Conservation (phyloP, 257 asterid species). For the Thymus quinquecostatus region DNA sequence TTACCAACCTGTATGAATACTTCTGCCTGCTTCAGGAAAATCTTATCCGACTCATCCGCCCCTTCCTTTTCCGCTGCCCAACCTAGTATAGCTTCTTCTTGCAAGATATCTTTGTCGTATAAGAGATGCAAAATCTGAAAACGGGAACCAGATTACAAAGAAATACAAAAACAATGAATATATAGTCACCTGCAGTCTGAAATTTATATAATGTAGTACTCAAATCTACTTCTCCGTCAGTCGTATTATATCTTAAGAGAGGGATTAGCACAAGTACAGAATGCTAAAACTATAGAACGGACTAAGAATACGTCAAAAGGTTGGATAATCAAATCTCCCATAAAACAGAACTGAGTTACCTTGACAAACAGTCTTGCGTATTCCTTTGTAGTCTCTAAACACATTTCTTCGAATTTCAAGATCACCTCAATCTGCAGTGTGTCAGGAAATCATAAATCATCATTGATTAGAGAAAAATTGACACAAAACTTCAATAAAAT, state of each 20-base stretch:
- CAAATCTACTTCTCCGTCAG: neutral
- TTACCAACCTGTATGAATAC: constrained; percentile 57
- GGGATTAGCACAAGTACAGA: neutral
- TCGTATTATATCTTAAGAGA: neutral
- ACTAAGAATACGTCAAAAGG: neutral
- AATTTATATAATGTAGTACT: neutral
- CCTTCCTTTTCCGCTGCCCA: constrained; percentile 94
- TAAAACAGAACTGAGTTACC: constrained; percentile 47
- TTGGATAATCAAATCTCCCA: constrained; percentile 4
- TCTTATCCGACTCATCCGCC: constrained; percentile 86
- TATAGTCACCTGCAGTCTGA: too few relatives aligned
- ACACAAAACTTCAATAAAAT: neutral
- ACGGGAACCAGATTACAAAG: constrained; percentile 9
- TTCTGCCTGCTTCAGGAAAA: constrained; percentile 80
- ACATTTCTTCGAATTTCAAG: constrained; percentile 89
- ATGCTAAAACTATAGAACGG: constrained; percentile 10
- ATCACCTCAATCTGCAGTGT: constrained; percentile 86
- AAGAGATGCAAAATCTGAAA: constrained; percentile 69
- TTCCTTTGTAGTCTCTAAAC: constrained; percentile 76
- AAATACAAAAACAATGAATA: neutral
- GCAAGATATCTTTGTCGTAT: constrained; percentile 72
- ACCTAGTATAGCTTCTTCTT: constrained; percentile 82
- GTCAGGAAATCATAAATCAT: constrained; percentile 23
- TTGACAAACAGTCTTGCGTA: constrained; percentile 56
- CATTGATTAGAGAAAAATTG: constrained; percentile 9